Conservation (phyloP, 2,329 filamentous ascomycete species). For the Catunica adiposa region DNA sequence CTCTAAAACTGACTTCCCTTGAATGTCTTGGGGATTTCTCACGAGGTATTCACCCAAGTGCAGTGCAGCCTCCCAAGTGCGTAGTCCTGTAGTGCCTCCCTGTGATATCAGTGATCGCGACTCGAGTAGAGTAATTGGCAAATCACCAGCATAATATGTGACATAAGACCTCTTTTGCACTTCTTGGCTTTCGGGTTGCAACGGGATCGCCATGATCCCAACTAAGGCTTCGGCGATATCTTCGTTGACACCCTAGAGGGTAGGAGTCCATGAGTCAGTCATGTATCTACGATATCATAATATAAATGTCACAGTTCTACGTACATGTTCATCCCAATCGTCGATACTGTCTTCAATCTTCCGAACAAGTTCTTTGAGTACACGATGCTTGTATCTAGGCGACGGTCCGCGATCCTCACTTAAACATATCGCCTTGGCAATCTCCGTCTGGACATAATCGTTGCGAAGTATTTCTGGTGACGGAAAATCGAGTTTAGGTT, state of each 20-base stretch:
- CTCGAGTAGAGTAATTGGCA: conserved; percentile 47
- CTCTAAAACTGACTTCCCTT: conserved; percentile 46
- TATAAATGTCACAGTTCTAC: background rate
- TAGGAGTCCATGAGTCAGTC: conserved; percentile 2
- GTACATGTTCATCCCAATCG: conserved; percentile 78
- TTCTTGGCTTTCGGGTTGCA: conserved; percentile 46
- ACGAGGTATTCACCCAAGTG: conserved; percentile 56
- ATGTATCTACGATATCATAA: background rate
- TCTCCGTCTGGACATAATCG: conserved; percentile 38
- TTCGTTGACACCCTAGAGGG: conserved; percentile 61
- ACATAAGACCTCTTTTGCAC: conserved; percentile 61
- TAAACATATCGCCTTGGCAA: conserved; percentile 1
- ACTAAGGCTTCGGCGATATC: conserved; percentile 56
- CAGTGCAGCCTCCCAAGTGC: conserved; percentile 69
- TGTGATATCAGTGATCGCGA: conserved; percentile 52
- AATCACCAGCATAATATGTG: conserved; percentile 43
- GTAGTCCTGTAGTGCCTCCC: conserved; percentile 55
- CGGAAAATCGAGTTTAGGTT: conserved; percentile 49
- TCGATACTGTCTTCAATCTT: conserved; percentile 58
- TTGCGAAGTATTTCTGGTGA: conserved; percentile 38
- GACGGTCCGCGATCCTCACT: conserved; percentile 31
- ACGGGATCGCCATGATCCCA: conserved; percentile 42
- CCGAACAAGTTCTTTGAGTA: conserved; percentile 56
- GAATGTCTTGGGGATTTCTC: conserved; percentile 27
- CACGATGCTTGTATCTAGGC: conserved; percentile 49